phyloP scores from a whole-genome alignment of 805 yeast species.

The Wickerhamomyces sydowiorum region DNA sequence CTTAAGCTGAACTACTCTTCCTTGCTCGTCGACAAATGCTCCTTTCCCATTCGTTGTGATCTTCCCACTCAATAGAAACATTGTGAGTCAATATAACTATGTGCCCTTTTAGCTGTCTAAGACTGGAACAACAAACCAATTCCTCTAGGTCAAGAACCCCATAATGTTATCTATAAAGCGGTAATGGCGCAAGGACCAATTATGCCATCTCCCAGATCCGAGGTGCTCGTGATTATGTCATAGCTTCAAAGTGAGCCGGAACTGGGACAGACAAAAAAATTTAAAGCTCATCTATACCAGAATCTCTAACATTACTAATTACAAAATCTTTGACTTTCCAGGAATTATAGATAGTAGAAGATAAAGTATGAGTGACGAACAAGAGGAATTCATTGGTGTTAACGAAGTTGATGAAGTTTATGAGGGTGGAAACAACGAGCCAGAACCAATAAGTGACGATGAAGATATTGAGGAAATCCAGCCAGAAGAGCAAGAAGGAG shows the following conservation, averaged over 20 bases:
- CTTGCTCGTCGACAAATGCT: conserved; percentile 47
- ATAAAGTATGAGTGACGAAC: conserved; percentile 2
- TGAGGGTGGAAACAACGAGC: conserved; percentile 16
- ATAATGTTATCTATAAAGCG: too few relatives aligned
- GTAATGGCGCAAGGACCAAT: too few relatives aligned
- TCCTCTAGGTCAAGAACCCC: too few relatives aligned
- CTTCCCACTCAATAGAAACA: conserved; percentile 19
- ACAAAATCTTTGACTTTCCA: neutral
- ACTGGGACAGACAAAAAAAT: neutral
- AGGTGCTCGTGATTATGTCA: too few relatives aligned
- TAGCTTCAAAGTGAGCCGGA: neutral
- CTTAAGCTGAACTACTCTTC: conserved; percentile 57
- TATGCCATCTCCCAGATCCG: too few relatives aligned
- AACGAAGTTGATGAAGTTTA: conserved; percentile 41
- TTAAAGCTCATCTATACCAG: neutral
- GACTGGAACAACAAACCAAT: too few relatives aligned
- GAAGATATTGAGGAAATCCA: conserved; percentile 33
- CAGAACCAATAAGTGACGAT: conserved; percentile 25
- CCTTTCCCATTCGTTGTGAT: conserved; percentile 41
- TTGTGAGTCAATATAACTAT: too few relatives aligned
- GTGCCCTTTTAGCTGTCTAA: too few relatives aligned
- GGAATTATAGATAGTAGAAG: neutral
- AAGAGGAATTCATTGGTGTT: conserved; percentile 29
- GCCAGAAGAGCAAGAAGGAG: conserved; percentile 23
- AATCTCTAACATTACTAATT: neutral